phyloP scores from a whole-genome alignment of 805 yeast species.

The Candida xiaguanensis region DNA sequence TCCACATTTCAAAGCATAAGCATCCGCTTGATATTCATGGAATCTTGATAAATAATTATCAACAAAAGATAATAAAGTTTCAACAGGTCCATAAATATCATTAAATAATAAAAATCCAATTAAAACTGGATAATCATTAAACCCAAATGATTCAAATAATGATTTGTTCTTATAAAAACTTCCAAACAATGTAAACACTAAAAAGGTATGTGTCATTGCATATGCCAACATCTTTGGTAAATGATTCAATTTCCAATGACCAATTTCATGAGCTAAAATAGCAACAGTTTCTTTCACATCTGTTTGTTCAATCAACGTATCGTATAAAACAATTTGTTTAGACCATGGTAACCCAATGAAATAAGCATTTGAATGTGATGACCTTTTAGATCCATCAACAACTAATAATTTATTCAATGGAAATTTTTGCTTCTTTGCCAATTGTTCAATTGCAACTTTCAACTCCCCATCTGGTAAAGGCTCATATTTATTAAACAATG shows the following conservation, averaged over 20 bases:
- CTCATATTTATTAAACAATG: constrained; percentile 85
- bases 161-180: constrained; percentile 78
- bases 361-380: constrained; percentile 95
- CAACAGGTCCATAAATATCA: constrained; percentile 76
- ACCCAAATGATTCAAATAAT: constrained; percentile 77
- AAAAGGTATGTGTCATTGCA: constrained; percentile 60
- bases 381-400: constrained; percentile 95
- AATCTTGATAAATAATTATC: constrained; percentile 74
- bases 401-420: constrained; percentile 85
- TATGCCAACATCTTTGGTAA: constrained; percentile 70
- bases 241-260: constrained; percentile 94
- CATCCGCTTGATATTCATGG: constrained; percentile 93
- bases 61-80: constrained; percentile 60
- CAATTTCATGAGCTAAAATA: constrained; percentile 96
- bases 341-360: constrained; percentile 96
- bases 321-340: constrained; percentile 91
- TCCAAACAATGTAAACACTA: constrained; percentile 70
- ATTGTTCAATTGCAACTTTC: constrained; percentile 71
- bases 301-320: constrained; percentile 81
- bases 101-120: constrained; percentile 79
- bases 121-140: constrained; percentile 64
- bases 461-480: constrained; percentile 90
- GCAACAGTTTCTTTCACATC: constrained; percentile 82
- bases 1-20: constrained; percentile 73
- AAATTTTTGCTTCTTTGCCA: constrained; percentile 73